phyloP scores from a whole-genome alignment of 345 rosid species.

The Firmiana major region DNA sequence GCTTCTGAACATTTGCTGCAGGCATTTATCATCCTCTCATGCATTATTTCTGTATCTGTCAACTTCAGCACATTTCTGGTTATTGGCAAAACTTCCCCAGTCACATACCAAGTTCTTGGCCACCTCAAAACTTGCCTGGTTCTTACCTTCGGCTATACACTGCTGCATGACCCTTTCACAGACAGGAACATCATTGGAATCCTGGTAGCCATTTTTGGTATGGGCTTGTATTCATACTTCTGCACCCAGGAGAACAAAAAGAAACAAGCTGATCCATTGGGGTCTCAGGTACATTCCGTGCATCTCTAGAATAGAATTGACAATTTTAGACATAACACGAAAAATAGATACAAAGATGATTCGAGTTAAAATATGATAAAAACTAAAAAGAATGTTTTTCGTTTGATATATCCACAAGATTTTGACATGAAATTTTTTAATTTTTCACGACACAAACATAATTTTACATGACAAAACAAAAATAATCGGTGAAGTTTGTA shows the following conservation, averaged over 20 bases:
- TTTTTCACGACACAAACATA: too few relatives aligned
- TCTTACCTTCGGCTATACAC: slow-evolving; percentile 82
- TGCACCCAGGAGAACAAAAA: slow-evolving; percentile 76
- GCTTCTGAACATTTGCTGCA: slow-evolving; percentile 34
- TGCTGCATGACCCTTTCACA: slow-evolving; percentile 89
- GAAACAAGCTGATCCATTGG: slow-evolving; percentile 57
- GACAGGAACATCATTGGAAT: slow-evolving; percentile 81
- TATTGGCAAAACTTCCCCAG: slow-evolving; percentile 97
- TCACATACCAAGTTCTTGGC: slow-evolving; percentile 96
- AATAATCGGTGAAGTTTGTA: too few relatives aligned
- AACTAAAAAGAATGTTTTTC: too few relatives aligned
- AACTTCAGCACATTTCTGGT: slow-evolving; percentile 98
- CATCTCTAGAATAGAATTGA: not conserved
- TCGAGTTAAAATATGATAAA: too few relatives aligned
- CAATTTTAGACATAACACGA: too few relatives aligned
- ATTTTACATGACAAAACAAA: too few relatives aligned
- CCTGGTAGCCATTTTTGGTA: slow-evolving; percentile 75
- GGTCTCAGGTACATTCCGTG: slow-evolving; percentile 47
- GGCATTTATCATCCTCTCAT: slow-evolving; percentile 80
- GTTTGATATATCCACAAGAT: too few relatives aligned
- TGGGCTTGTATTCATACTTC: slow-evolving; percentile 89
- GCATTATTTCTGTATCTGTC: slow-evolving; percentile 87
- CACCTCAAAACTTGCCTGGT: slow-evolving; percentile 96
- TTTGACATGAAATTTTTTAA: too few relatives aligned
- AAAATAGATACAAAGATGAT: too few relatives aligned